These are phyloP conservation scores for Myxozyma vanderwaltii DNA, from an alignment of 805 yeast species.

Conservation along the genomic window DNA sequence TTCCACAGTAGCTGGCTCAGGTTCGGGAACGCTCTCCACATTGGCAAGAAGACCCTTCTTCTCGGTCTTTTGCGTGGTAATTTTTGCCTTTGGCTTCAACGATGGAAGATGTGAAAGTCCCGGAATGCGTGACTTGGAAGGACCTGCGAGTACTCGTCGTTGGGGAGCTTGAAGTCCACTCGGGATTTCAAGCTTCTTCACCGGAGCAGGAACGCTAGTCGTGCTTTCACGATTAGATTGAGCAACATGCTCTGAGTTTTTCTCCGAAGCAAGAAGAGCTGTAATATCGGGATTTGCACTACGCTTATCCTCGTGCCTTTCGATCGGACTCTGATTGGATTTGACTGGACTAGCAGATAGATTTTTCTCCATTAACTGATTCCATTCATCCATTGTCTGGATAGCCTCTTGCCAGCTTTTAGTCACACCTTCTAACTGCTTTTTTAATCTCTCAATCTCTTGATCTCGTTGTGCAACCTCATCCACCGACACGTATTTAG, in stretches of 20 bases:
- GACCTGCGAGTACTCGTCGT: background rate
- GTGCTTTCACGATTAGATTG: too few relatives aligned
- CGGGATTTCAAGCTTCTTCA: background rate
- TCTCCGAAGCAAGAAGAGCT: too few relatives aligned
- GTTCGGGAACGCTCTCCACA: background rate
- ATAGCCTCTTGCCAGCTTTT: slow-evolving; percentile 39
- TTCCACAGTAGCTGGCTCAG: background rate
- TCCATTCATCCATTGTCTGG: slow-evolving; percentile 40
- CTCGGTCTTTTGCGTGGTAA: background rate
- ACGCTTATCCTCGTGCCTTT: too few relatives aligned
- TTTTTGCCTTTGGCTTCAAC: background rate
- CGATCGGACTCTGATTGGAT: too few relatives aligned
- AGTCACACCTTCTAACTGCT: slow-evolving; percentile 35
- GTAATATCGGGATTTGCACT: too few relatives aligned
- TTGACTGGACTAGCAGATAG: background rate
- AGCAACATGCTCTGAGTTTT: too few relatives aligned
- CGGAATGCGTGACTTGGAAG: slow-evolving; percentile 12
- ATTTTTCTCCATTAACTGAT: slow-evolving; percentile 27
- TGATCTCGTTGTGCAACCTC: slow-evolving; percentile 25
- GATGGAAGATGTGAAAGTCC: slow-evolving; percentile 3
- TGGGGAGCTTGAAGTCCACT: background rate
- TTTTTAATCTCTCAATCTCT: slow-evolving; percentile 28
- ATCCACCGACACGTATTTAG: slow-evolving; percentile 25
- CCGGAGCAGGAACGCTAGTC: background rate
- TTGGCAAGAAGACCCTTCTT: background rate